Base-by-base conservation (phyloP, 352 stramenopile genomes). In the Blastocystis sp. region DNA sequence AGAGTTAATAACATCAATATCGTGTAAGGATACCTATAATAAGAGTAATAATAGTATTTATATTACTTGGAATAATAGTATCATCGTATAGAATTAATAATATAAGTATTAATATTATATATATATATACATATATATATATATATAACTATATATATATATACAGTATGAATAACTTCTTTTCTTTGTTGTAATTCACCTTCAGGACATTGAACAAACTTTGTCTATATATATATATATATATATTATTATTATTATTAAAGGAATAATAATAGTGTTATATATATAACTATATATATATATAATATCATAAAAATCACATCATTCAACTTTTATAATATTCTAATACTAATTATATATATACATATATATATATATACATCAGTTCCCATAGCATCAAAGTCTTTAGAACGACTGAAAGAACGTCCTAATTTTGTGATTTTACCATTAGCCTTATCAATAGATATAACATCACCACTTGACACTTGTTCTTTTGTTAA, bases 1-100 rank as follows among this genome's bases (percentile, higher is more conserved):
- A 39, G 81, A 94, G 75, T 98, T 98, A 69, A 97, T 97, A 24
- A 96, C 89, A 72, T 98, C 91, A 70, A 98, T 95, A 67, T 97
- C 91, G 70, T 96, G 88, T 27, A 96, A 75, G 58, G 79, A 93
- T 36, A 96, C 88, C 7, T 91, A 40, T 4, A 59, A 40, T 39
- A n/a, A 11, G 28, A n/a, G n/a, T n/a, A n/a, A n/a, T n/a, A n/a
- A n/a, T n/a, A n/a, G n/a, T n/a, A n/a, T n/a, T n/a, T n/a, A n/a
- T n/a, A n/a, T n/a, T n/a, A n/a, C n/a, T n/a, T n/a, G n/a, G n/a
- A n/a, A n/a, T n/a, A n/a, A n/a, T n/a, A n/a, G n/a, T n/a, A n/a
- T n/a, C n/a, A n/a, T n/a, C n/a, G n/a, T n/a, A n/a, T n/a, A n/a
- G n/a, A n/a, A n/a, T n/a, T n/a, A n/a, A n/a, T n/a, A n/a, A n/a